A percentile compares a stretch with the other conserved stretches of the same genome.
phyloP scores from a whole-genome alignment of 768 basidiomycete genomes.

The Auricularia auricula-judae region DNA sequence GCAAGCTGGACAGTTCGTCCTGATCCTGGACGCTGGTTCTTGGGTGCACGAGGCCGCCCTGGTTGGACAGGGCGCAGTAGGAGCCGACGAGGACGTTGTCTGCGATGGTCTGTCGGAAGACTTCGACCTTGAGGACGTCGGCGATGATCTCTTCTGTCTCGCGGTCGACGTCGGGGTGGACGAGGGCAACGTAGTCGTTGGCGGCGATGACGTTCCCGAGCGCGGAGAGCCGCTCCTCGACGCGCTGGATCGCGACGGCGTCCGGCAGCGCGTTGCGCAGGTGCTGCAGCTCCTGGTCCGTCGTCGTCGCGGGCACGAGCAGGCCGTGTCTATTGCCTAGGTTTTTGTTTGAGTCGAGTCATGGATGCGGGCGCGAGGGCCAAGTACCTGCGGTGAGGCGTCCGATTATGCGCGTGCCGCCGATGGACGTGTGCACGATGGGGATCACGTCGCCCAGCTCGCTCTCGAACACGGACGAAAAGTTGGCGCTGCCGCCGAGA shows the following conservation, averaged over 20 bases:
- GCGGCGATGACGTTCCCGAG: conserved; percentile 97
- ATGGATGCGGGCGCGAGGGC: not conserved
- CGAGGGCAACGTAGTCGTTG: conserved; percentile 98
- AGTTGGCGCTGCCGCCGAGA: conserved; percentile 91
- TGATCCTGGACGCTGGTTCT: conserved; percentile 96
- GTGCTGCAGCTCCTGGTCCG: conserved; percentile 97
- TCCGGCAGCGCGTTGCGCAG: conserved; percentile 92
- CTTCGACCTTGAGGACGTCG: conserved; percentile 97
- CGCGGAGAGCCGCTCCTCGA: conserved; percentile 94
- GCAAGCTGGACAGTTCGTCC: conserved; percentile 86
- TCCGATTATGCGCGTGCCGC: conserved; percentile 87
- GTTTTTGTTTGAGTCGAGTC: not conserved
- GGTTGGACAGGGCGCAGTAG: conserved; percentile 91
- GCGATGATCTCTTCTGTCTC: conserved; percentile 99
- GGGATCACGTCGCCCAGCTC: conserved; percentile 90
- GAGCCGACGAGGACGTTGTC: conserved; percentile 95
- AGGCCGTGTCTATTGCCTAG: conserved; percentile 93
- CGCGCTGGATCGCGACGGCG: conserved; percentile 84
- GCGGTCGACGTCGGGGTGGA: conserved; percentile 95
- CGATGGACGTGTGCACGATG: conserved; percentile 92
- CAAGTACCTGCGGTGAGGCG: conserved; percentile 76
- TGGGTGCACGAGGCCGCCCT: conserved; percentile 96
- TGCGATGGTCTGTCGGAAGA: conserved; percentile 95
- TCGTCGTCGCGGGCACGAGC: conserved; percentile 89
- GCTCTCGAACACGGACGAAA: conserved; percentile 94